Evolutionary conservation across 139 green algal genomes (phyloP).

Genomic region (Chlamydomonas asymmetrica): DNA sequence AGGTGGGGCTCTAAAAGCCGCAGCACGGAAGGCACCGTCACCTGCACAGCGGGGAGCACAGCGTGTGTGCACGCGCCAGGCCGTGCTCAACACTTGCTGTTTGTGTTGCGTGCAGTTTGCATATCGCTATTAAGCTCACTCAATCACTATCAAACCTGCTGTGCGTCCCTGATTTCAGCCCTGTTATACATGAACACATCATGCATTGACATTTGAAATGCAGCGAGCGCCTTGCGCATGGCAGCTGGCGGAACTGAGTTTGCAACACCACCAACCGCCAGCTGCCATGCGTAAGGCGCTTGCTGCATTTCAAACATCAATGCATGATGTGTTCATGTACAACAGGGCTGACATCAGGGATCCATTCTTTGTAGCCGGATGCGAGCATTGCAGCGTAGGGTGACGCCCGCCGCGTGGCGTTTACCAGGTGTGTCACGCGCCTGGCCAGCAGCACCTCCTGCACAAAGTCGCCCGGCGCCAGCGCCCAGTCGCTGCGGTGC

Average conservation of each 20-base stretch:
- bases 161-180: background rate
- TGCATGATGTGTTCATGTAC: background rate
- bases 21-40: constrained; percentile 19
- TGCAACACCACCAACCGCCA: no score
- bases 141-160: background rate
- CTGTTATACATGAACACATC: background rate
- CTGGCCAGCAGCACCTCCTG: constrained; percentile 28
- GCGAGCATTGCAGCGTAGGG: background rate
- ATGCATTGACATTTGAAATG: background rate
- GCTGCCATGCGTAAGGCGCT: no score
- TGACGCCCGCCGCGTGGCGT: background rate
- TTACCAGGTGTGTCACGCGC: constrained; percentile 57
- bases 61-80: background rate
- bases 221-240: background rate
- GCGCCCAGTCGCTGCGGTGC: background rate
- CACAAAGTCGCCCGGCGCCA: constrained; percentile 28
- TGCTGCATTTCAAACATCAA: background rate
- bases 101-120: background rate
- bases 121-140: background rate
- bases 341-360: background rate
- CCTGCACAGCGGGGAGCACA: background rate
- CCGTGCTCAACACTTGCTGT: background rate
- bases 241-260: background rate
- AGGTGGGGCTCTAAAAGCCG: constrained; percentile 7
- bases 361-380: background rate